These are phyloP conservation scores for Cyclocybe cylindracea DNA, from an alignment of 768 basidiomycete genomes.

Conservation along the genomic window DNA sequence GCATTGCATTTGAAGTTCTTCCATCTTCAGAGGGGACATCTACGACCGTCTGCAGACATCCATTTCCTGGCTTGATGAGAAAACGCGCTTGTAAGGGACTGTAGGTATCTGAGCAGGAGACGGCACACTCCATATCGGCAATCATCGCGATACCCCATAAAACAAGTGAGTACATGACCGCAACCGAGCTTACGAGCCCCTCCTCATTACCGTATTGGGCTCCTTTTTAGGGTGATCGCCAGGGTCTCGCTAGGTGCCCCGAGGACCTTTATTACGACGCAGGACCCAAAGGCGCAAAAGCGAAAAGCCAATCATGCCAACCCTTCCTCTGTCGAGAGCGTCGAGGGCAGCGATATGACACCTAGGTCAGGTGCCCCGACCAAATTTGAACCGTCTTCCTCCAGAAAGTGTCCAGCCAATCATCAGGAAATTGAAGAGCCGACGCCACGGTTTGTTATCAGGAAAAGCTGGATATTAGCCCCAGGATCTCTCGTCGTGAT, in stretches of 20 bases:
- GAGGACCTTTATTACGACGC: conserved; percentile 30
- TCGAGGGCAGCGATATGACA: not conserved
- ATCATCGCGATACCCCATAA: conserved; percentile 29
- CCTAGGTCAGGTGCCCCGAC: not conserved
- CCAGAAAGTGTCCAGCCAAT: no score
- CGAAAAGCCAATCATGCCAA: not conserved
- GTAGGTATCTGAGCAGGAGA: conserved; percentile 1
- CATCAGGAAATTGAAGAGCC: not conserved
- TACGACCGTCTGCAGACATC: no score
- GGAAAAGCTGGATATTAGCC: conserved; percentile 24
- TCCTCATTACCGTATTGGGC: not conserved
- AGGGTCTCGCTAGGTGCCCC: conserved; percentile 29
- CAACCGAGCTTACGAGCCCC: not conserved
- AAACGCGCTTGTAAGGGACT: no score
- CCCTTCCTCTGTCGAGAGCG: not conserved
- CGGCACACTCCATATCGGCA: conserved; percentile 30
- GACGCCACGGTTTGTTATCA: not conserved
- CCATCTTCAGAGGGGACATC: no score
- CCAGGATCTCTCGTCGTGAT: conserved; percentile 30
- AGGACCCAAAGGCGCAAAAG: conserved; percentile 10
- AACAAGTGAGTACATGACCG: conserved; percentile 17
- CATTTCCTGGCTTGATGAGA: no score
- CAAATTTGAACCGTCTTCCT: no score
- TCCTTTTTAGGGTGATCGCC: conserved; percentile 28
- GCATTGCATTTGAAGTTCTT: no score